Evolutionary conservation across 306 rosid genomes (phyloP).

Genomic region (Quercus engelmannii): DNA sequence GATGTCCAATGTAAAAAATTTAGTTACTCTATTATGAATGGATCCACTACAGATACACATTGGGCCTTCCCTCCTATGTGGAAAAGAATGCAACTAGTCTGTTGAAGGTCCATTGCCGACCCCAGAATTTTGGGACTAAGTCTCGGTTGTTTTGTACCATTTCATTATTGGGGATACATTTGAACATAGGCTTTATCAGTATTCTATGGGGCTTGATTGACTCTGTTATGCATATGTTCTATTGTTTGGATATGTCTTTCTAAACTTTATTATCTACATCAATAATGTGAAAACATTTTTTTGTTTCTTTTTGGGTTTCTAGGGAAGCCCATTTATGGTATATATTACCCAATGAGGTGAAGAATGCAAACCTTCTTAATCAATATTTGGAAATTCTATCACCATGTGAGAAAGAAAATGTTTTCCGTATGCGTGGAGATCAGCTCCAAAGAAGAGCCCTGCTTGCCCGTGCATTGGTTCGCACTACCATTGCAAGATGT

Average conservation of each 20-base stretch:
- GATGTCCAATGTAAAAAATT: too few species aligned
- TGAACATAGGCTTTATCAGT: not conserved
- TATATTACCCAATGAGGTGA: conserved; percentile 68
- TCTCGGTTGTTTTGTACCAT: not conserved
- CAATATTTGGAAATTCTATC: conserved; percentile 61
- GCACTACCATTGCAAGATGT: conserved; percentile 91
- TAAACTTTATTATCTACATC: too few species aligned
- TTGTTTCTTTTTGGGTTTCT: conserved; percentile 20
- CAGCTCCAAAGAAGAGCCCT: conserved; percentile 61
- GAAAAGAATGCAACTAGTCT: too few species aligned
- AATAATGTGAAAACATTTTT: not conserved
- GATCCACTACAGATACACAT: too few species aligned
- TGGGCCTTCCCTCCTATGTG: too few species aligned
- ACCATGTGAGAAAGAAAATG: conserved; percentile 62
- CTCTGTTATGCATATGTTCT: not conserved
- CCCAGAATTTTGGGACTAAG: not conserved
- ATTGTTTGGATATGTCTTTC: not conserved
- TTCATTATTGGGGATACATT: not conserved
- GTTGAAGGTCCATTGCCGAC: not conserved
- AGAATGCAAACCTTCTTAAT: conserved; percentile 47
- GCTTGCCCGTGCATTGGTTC: conserved; percentile 78
- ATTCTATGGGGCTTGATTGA: not conserved
- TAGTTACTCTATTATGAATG: too few species aligned
- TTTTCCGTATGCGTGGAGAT: conserved; percentile 52
- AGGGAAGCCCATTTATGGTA: conserved; percentile 95